Evolutionary conservation across 148 eudicot genomes (phyloP).

Genomic region (Amaranthus cruentus): DNA sequence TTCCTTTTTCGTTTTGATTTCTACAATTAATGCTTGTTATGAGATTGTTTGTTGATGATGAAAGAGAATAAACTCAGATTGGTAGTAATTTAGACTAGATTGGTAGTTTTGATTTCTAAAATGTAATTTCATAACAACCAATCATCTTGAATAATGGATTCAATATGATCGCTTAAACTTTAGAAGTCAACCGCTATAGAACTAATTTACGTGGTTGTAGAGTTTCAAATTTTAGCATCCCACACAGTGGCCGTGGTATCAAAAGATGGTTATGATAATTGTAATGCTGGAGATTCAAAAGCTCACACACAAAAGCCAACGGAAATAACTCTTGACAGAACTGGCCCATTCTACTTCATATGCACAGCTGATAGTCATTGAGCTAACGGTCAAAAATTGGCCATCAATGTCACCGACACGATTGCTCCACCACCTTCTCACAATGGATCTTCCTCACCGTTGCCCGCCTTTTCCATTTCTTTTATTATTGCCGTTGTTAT

Average conservation of each 20-base stretch:
- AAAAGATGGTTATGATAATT: slow-evolving; percentile 10
- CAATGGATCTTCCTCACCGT: not conserved
- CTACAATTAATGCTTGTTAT: too few relatives aligned
- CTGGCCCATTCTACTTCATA: slow-evolving; percentile 35
- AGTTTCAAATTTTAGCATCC: not conserved
- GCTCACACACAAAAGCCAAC: slow-evolving; percentile 25
- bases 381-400: slow-evolving; percentile 34
- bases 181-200: too few relatives aligned
- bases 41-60: too few relatives aligned
- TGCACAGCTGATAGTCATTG: slow-evolving; percentile 44
- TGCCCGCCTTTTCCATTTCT: slow-evolving; percentile 1
- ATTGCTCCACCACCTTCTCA: not conserved
- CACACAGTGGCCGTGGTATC: slow-evolving; percentile 17
- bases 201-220: slow-evolving; percentile 2
- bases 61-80: too few relatives aligned
- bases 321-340: slow-evolving; percentile 23
- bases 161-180: too few relatives aligned
- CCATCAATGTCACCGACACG: slow-evolving; percentile 27
- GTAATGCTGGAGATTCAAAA: not conserved
- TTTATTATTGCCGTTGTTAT: slow-evolving; percentile 4
- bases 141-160: too few relatives aligned
- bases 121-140: too few relatives aligned
- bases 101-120: too few relatives aligned
- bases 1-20: too few relatives aligned
- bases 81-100: too few relatives aligned